Percentiles rank a stretch among this genome's conserved stretches.
phyloP scores from a whole-genome alignment of 805 yeast genomes.

The Wickerhamomyces ciferrii region DNA sequence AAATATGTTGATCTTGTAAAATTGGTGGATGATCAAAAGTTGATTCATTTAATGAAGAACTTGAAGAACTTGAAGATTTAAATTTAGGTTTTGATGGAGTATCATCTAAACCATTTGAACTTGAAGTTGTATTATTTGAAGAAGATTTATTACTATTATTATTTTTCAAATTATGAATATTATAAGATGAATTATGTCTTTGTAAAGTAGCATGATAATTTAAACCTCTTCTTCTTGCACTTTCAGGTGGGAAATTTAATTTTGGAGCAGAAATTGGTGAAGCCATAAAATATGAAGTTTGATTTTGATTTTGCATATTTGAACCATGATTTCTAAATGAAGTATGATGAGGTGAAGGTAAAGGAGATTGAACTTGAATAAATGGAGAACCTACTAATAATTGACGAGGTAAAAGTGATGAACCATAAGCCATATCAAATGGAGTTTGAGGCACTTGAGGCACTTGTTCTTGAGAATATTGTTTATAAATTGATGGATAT shows the following conservation, averaged over 20 bases:
- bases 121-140: background rate
- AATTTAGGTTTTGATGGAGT: constrained; percentile 1
- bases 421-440: constrained; percentile 53
- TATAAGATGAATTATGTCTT: background rate
- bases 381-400: constrained; percentile 58
- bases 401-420: constrained; percentile 59
- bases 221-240: constrained; percentile 6
- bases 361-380: constrained; percentile 35
- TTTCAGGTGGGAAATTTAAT: constrained; percentile 14
- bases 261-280: constrained; percentile 15
- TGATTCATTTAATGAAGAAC: constrained; percentile 1
- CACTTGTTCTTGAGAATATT: constrained; percentile 7
- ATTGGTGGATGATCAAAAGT: background rate
- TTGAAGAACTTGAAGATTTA: background rate
- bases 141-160: background rate
- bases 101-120: background rate
- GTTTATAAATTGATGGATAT: constrained; percentile 15
- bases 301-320: constrained; percentile 1
- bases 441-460: constrained; percentile 42
- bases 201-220: constrained; percentile 2
- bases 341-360: constrained; percentile 18
- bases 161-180: background rate
- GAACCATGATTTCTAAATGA: constrained; percentile 4
- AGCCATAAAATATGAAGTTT: constrained; percentile 3
- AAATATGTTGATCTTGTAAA: background rate